phyloP scores from a whole-genome alignment of 257 asterid species.

The Leonotis leonurus region DNA sequence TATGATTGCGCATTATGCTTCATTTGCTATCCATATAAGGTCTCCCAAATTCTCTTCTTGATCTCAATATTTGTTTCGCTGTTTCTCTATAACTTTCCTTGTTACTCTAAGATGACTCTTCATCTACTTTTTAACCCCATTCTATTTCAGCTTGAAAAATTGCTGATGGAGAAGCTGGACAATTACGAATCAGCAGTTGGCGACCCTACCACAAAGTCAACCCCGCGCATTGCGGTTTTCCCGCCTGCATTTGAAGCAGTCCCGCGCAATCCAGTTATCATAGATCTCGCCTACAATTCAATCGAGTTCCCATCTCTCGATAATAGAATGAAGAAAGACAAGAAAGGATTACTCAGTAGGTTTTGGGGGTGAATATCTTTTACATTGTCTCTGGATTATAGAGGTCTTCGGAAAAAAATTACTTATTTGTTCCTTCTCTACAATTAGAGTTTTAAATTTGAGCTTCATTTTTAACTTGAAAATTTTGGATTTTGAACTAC shows the following conservation, averaged over 20 bases:
- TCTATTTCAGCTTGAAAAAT: conserved; percentile 48
- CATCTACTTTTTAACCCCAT: neutral
- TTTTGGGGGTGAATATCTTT: conserved; percentile 48
- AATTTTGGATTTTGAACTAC: conserved; percentile 12
- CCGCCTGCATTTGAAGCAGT: conserved; percentile 53
- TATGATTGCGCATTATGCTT: too few species aligned
- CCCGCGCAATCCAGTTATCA: conserved; percentile 50
- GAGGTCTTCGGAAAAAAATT: neutral
- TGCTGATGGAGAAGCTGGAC: conserved; percentile 72
- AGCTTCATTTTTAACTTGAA: neutral
- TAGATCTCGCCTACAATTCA: conserved; percentile 60
- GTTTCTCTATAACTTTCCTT: neutral
- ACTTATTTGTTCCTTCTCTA: neutral
- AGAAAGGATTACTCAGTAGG: conserved; percentile 82
- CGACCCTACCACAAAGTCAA: conserved; percentile 47
- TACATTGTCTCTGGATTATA: neutral
- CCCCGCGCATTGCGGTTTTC: conserved; percentile 41
- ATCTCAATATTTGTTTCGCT: neutral
- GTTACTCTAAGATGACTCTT: neutral
- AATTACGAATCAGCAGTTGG: conserved; percentile 73
- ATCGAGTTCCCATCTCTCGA: conserved; percentile 87
- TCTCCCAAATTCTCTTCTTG: too few species aligned
- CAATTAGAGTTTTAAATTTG: neutral
- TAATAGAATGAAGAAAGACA: conserved; percentile 76
- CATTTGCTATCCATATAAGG: too few species aligned